phyloP scores from a whole-genome alignment of 495 filamentous ascomycete species.

The Penicillium simplicissimum region DNA sequence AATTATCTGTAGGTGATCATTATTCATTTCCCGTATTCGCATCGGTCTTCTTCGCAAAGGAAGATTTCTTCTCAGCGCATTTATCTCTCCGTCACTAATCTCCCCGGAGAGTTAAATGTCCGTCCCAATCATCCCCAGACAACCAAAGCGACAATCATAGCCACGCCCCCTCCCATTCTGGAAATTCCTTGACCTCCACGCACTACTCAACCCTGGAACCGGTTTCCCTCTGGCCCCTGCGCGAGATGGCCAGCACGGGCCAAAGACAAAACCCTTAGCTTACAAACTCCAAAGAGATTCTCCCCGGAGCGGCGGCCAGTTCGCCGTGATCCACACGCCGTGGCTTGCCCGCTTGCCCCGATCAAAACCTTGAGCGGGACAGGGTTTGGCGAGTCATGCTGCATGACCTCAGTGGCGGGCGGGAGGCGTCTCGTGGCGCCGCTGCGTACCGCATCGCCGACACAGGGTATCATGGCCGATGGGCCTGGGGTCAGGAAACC shows the following conservation, averaged over 20 bases:
- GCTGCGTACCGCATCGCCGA: background rate
- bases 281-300: too few relatives aligned
- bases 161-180: background rate
- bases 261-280: background rate
- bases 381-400: slow-evolving; percentile 3
- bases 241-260: background rate
- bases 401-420: slow-evolving; percentile 27
- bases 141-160: background rate
- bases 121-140: background rate
- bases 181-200: background rate
- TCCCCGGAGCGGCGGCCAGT: background rate
- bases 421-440: slow-evolving; percentile 23
- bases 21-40: too few relatives aligned
- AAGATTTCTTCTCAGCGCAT: background rate
- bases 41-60: too few relatives aligned
- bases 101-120: background rate
- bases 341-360: slow-evolving; percentile 9
- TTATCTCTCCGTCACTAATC: background rate
- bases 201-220: background rate
- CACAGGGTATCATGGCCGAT: background rate
- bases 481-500: background rate
- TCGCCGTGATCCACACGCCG: slow-evolving; percentile 22
- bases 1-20: too few relatives aligned
- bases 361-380: slow-evolving; percentile 10
- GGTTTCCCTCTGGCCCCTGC: background rate